Percentiles rank a stretch among this genome's conserved stretches.
Conservation (phyloP, 441 rosid genomes). For the Erodium trifolium region DNA sequence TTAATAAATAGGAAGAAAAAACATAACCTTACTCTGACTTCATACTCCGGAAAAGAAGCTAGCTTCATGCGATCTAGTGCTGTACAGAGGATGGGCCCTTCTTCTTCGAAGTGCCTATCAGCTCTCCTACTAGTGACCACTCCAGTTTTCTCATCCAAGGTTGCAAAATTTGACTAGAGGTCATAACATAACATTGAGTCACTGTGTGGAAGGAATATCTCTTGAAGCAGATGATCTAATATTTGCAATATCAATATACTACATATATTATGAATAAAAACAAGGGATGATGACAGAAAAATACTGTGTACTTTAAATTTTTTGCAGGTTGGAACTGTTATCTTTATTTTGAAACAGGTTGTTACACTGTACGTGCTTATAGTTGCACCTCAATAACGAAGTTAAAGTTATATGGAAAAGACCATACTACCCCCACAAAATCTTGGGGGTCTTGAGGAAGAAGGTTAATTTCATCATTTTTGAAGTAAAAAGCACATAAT, state of each 20-base stretch:
- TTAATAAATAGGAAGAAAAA: constrained; percentile 1
- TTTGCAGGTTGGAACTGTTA: too few species aligned
- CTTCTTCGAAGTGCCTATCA: constrained; percentile 92
- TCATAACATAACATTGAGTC: constrained; percentile 19
- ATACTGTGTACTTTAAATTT: too few species aligned
- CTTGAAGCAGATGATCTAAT: neutral
- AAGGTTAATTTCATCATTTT: too few species aligned
- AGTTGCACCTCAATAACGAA: too few species aligned
- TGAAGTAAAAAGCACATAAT: too few species aligned
- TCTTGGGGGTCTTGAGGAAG: too few species aligned
- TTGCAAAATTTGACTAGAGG: constrained; percentile 17
- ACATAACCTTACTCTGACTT: constrained; percentile 79
- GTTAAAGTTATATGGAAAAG: too few species aligned
- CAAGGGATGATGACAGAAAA: too few species aligned
- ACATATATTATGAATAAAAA: neutral
- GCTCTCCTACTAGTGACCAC: constrained; percentile 77
- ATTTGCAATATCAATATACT: neutral
- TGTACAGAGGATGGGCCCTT: constrained; percentile 84
- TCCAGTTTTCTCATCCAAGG: constrained; percentile 55
- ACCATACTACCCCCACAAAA: too few species aligned
- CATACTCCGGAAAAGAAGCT: constrained; percentile 81
- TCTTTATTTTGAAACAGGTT: too few species aligned
- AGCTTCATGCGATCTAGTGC: constrained; percentile 85
- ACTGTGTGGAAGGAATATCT: neutral
- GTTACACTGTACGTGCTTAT: too few species aligned